phyloP scores from a whole-genome alignment of 257 asterid genomes.

The Nicotiana tabacum region DNA sequence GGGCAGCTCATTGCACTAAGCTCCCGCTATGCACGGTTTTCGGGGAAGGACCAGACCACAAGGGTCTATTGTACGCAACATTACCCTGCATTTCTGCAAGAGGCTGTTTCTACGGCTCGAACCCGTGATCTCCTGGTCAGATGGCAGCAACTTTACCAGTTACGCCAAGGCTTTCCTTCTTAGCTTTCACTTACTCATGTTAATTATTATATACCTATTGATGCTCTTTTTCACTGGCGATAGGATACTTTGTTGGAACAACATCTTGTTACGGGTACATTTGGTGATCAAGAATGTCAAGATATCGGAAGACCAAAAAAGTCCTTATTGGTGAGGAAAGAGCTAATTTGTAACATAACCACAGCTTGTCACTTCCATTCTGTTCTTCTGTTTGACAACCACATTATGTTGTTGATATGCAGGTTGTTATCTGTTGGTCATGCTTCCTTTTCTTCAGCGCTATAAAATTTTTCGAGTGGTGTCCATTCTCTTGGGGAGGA shows the following conservation, averaged over 20 bases:
- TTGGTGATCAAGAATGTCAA: slow-evolving; percentile 39
- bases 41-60: too few relatives aligned
- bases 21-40: too few relatives aligned
- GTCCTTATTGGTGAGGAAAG: slow-evolving; percentile 52
- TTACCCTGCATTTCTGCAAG: too few relatives aligned
- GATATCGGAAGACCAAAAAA: slow-evolving; percentile 55
- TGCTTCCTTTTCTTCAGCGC: slow-evolving; percentile 38
- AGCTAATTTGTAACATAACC: neutral
- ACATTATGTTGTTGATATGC: slow-evolving; percentile 7
- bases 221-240: neutral
- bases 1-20: too few relatives aligned
- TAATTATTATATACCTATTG: neutral
- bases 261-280: slow-evolving; percentile 58
- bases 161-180: too few relatives aligned
- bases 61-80: too few relatives aligned
- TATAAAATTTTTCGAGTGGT: slow-evolving; percentile 39
- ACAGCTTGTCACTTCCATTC: neutral
- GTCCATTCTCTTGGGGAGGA: slow-evolving; percentile 66
- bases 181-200: neutral
- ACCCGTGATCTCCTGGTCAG: too few relatives aligned
- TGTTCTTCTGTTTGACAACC: neutral
- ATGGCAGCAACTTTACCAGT: too few relatives aligned
- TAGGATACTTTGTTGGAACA: slow-evolving; percentile 71
- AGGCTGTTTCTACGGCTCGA: too few relatives aligned
- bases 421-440: slow-evolving; percentile 70